Conservation (phyloP, 257 asterid genomes). For the Cinchona pubescens region DNA sequence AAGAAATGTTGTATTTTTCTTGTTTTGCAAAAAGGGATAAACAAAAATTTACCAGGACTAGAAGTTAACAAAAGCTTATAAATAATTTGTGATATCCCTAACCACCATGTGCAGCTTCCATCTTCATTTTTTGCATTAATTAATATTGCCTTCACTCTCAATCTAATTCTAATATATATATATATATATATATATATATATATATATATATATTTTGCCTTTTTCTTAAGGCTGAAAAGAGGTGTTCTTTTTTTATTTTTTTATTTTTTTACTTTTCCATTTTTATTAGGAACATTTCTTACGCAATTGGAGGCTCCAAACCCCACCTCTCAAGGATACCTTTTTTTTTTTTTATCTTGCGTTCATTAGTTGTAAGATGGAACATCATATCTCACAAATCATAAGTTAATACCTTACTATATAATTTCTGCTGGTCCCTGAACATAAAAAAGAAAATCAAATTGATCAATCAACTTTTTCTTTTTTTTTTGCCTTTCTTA, state of each 20-base stretch:
- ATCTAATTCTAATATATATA: not conserved
- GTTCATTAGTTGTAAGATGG: not conserved
- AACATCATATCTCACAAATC: not conserved
- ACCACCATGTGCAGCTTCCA: constrained; percentile 13
- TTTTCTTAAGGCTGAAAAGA: constrained; percentile 24
- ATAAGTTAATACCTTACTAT: not conserved
- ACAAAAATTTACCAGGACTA: not conserved
- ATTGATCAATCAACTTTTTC: not conserved
- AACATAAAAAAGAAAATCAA: not conserved
- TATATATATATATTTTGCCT: too few relatives aligned
- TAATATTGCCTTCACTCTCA: not conserved
- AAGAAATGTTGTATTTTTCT: not conserved
- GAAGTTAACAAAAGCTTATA: not conserved
- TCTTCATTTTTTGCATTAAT: not conserved
- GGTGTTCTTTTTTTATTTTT: not conserved
- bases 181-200: too few relatives aligned
- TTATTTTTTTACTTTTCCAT: not conserved
- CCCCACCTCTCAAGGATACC: constrained; percentile 12
- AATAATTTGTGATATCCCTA: not conserved
- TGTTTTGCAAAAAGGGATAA: not conserved
- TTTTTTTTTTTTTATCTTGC: not conserved
- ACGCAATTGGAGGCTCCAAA: not conserved
- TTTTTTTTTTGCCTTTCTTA: too few relatives aligned
- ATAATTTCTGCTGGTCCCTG: not conserved
- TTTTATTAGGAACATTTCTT: not conserved